Percentiles rank a stretch among this genome's conserved stretches.
These are phyloP conservation scores for Globisporangium iwayamae DNA, from an alignment of 352 stramenopile species.

Conservation along the genomic window DNA sequence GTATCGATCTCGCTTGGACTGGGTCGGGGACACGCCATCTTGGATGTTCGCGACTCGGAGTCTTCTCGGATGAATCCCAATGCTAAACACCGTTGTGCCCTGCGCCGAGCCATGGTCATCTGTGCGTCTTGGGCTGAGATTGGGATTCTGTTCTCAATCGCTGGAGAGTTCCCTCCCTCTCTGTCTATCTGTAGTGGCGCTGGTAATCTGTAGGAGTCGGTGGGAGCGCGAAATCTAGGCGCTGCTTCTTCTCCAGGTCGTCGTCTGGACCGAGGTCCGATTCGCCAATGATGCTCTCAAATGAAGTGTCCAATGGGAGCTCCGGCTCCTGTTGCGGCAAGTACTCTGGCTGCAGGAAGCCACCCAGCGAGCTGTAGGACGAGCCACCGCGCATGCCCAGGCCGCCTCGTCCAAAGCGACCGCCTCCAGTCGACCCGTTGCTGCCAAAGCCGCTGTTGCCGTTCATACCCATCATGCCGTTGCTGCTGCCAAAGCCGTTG, in stretches of 20 bases:
- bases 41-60: background rate
- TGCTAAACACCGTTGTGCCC: background rate
- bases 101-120: background rate
- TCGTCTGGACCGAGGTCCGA: slow-evolving; percentile 16
- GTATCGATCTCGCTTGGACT: background rate
- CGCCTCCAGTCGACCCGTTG: slow-evolving; percentile 5
- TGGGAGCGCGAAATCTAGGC: slow-evolving; percentile 20
- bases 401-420: slow-evolving; percentile 16
- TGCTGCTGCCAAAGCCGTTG: slow-evolving; percentile 38
- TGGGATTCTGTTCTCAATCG: background rate
- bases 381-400: slow-evolving; percentile 33
- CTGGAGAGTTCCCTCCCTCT: background rate
- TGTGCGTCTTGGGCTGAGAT: background rate
- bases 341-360: slow-evolving; percentile 63
- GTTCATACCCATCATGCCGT: slow-evolving; percentile 38
- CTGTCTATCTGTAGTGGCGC: slow-evolving; percentile 38
- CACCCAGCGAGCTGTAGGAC: slow-evolving; percentile 52
- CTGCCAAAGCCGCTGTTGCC: slow-evolving; percentile 21
- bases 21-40: background rate
- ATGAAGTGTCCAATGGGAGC: slow-evolving; percentile 39
- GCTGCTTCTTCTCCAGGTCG: slow-evolving; percentile 20
- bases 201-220: slow-evolving; percentile 18
- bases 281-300: slow-evolving; percentile 35
- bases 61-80: slow-evolving; percentile 3
- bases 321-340: slow-evolving; percentile 38